Evolutionary conservation across 495 filamentous ascomycete species (phyloP).

Genomic region (Penicillium canescens): DNA sequence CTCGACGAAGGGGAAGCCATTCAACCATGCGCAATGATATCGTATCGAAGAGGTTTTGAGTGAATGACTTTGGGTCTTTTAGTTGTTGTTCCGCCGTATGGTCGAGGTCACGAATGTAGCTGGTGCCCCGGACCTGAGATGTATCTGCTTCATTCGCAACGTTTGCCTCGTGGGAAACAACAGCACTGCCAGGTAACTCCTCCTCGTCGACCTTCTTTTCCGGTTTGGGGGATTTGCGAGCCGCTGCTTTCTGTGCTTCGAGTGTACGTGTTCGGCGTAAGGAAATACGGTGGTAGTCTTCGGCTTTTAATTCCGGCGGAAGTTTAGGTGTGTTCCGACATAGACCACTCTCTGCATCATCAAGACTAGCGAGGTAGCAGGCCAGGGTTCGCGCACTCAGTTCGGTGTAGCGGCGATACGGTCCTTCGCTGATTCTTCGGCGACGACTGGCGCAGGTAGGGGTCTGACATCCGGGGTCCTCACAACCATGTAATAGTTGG

Average conservation of each 20-base stretch:
- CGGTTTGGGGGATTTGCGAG: not conserved
- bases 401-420: slow-evolving; percentile 70
- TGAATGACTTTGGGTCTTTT: slow-evolving; percentile 83
- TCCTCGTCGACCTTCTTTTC: not conserved
- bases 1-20: slow-evolving; percentile 62
- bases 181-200: not conserved
- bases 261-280: slow-evolving; percentile 29
- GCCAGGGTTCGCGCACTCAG: slow-evolving; percentile 76
- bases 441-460: slow-evolving; percentile 80
- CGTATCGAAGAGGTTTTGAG: slow-evolving; percentile 79
- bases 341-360: slow-evolving; percentile 72
- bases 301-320: slow-evolving; percentile 27
- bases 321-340: slow-evolving; percentile 58
- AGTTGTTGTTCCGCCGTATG: slow-evolving; percentile 45
- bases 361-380: slow-evolving; percentile 73
- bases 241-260: slow-evolving; percentile 18
- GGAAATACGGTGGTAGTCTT: slow-evolving; percentile 30
- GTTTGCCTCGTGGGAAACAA: no score
- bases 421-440: slow-evolving; percentile 62
- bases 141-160: no score
- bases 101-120: slow-evolving; percentile 22
- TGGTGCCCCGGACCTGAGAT: slow-evolving; percentile 4
- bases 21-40: slow-evolving; percentile 76
- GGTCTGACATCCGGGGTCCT: slow-evolving; percentile 66
- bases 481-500: slow-evolving; percentile 83